Evolutionary conservation across 1,284 basidiomycete species (phyloP), one percentile per base, ranked within the genome.

Genomic region (Austroboletus olivaceoglutinosus): DNA sequence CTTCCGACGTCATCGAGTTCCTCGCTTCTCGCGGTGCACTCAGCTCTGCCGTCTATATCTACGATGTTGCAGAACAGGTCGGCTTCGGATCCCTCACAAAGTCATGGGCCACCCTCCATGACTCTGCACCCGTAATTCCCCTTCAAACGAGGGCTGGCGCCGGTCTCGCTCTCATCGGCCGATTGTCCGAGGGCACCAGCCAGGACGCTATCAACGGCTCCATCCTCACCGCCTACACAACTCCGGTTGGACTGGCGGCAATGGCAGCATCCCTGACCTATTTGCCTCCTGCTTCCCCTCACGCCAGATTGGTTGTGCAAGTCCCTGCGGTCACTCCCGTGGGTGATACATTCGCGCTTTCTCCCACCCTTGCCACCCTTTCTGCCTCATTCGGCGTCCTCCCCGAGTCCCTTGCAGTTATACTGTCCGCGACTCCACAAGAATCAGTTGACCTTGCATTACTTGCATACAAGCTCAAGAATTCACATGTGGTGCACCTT

Each of bases 71-170:
- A 10, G 83, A 88, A 56, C 86, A 91, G 59, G 80, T 77, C 18
- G 86, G 89, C 38, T 90, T 93, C 61, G 90, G 91, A 15, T 73
- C 76, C 1, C 70, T 83, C 46, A 85, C 86, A 18, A 85, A 82
- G 58, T 74, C 78, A 50, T 85, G 84, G 83, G 68, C 77, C 2
- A 63, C 73, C 11, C 41, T 55, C 25, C 65, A 65, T 38, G 67
- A 69, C 21, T 71, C 77, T 6, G 76, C 82, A 3, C 76, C 83
- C 49, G 82, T 89, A 10, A 75, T 89, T 53, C 72, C 80, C 48
- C 74, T 94, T 48, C 92, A 96, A 73, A 93, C 90, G n/a, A 79
- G 93, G 51, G 78, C 86, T 16, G 93, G 93, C 43, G 92, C 93
- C 19, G 93, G 93, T 16, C 72, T 93, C 50, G 83, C 82, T 61